Conservation (phyloP, 345 rosid species). For the Hirschfeldia incana region DNA sequence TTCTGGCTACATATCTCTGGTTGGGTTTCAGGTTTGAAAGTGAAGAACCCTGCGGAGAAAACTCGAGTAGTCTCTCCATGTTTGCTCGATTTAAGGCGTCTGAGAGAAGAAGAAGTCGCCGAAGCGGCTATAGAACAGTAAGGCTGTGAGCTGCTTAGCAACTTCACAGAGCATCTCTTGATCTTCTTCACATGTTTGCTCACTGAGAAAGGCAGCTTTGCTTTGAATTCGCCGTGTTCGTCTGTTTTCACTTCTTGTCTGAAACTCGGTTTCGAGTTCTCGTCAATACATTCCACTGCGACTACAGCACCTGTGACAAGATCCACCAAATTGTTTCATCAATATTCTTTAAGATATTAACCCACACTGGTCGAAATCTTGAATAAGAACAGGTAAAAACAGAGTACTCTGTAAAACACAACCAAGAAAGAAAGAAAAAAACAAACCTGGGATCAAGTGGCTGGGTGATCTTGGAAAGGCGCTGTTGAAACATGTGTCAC, state of each 20-base stretch:
- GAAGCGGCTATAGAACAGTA: conserved; percentile 71
- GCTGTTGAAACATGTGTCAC: conserved; percentile 78
- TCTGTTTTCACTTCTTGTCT: conserved; percentile 66
- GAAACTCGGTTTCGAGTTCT: conserved; percentile 47
- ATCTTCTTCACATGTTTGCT: conserved; percentile 67
- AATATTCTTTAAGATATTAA: not conserved
- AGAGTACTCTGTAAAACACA: conserved; percentile 4
- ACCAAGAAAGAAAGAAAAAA: not conserved
- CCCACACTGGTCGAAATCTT: not conserved
- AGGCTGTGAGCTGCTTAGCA: conserved; percentile 72
- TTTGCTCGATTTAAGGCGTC: conserved; percentile 52
- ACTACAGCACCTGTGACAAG: conserved; percentile 70
- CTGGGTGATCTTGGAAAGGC: conserved; percentile 49
- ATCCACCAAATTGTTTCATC: not conserved
- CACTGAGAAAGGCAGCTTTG: conserved; percentile 62
- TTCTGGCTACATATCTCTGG: conserved; percentile 65
- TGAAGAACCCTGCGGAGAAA: conserved; percentile 91
- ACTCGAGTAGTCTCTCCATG: conserved; percentile 46
- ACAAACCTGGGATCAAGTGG: conserved; percentile 79
- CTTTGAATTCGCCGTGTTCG: conserved; percentile 65
- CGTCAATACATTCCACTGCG: conserved; percentile 68
- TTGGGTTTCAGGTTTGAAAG: conserved; percentile 73
- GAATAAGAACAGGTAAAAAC: conserved; percentile 1
- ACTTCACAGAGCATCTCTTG: conserved; percentile 65
- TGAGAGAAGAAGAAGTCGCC: conserved; percentile 60